Conservation (phyloP, 2,329 filamentous ascomycete species). For the Phyllosticta capitalensis region DNA sequence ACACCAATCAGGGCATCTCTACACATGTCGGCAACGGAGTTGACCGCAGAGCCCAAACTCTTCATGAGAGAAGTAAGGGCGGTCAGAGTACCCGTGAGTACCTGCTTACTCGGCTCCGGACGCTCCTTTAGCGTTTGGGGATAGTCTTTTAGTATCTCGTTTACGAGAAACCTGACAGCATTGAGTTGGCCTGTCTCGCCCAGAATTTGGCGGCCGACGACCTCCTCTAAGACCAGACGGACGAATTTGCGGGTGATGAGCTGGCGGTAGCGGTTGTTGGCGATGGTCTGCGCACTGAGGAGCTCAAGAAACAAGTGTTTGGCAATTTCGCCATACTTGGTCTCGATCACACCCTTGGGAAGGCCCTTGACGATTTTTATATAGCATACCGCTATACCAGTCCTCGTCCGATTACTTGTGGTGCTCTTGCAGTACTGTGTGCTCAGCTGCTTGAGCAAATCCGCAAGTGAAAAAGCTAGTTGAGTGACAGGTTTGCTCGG, state of each 20-base stretch:
- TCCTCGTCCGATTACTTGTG: conserved; percentile 70
- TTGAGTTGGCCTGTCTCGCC: conserved; percentile 82
- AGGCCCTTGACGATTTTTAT: conserved; percentile 68
- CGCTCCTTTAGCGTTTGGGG: conserved; percentile 81
- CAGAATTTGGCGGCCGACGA: conserved; percentile 70
- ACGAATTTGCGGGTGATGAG: conserved; percentile 78
- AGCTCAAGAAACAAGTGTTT: conserved; percentile 73
- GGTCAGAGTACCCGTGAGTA: conserved; percentile 67
- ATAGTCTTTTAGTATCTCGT: conserved; percentile 87
- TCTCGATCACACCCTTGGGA: conserved; percentile 73
- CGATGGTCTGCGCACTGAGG: conserved; percentile 64
- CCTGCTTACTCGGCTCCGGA: conserved; percentile 80
- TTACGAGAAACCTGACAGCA: conserved; percentile 72
- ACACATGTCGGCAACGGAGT: conserved; percentile 68
- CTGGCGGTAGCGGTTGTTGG: conserved; percentile 78
- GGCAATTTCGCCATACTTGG: conserved; percentile 71
- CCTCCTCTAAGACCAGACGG: conserved; percentile 71
- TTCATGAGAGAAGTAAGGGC: conserved; percentile 70
- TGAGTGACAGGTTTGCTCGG: conserved; percentile 62
- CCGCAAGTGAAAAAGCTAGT: conserved; percentile 63
- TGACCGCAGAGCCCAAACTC: conserved; percentile 73
- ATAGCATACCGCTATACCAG: conserved; percentile 81
- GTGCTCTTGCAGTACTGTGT: conserved; percentile 68
- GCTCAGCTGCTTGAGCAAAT: conserved; percentile 71
- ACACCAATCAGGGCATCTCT: conserved; percentile 84